Evolutionary conservation across 176 grass and related monocot genomes (phyloP).

Genomic region (Cocos nucifera): DNA sequence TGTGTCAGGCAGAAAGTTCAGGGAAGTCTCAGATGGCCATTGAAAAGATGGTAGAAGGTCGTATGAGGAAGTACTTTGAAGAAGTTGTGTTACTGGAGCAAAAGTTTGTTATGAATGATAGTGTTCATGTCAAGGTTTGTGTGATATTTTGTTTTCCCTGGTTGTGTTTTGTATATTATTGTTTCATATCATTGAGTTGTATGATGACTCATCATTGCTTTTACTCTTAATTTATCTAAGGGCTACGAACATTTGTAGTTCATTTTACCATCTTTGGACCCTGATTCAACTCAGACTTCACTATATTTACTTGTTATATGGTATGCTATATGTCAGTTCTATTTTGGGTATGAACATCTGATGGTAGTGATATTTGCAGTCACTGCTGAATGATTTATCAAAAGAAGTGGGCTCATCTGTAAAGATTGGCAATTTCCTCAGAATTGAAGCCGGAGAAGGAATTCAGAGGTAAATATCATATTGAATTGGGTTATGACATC

Average conservation of each 20-base stretch:
- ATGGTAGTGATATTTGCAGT: conserved; percentile 32
- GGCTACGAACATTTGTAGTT: too few relatives aligned
- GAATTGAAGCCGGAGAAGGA: conserved; percentile 91
- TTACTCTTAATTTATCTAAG: too few relatives aligned
- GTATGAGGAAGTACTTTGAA: conserved; percentile 85
- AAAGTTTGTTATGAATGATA: conserved; percentile 70
- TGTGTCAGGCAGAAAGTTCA: conserved; percentile 68
- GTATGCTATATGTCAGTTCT: conserved; percentile 3
- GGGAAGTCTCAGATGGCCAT: conserved; percentile 89
- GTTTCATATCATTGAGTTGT: too few relatives aligned
- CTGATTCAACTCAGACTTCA: too few relatives aligned
- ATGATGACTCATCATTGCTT: too few relatives aligned
- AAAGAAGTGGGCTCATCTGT: conserved; percentile 77
- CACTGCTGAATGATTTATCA: conserved; percentile 72
- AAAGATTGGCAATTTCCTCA: conserved; percentile 69
- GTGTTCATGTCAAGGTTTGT: conserved; percentile 58
- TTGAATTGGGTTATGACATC: too few relatives aligned
- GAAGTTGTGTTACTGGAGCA: conserved; percentile 92
- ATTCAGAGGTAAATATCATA: conserved; percentile 43
- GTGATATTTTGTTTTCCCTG: neutral
- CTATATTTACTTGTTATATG: too few relatives aligned
- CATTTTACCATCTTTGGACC: too few relatives aligned
- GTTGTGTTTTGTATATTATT: too few relatives aligned
- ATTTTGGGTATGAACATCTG: conserved; percentile 1
- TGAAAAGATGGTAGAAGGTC: conserved; percentile 97